These are phyloP conservation scores for Leccinum aurantiacum DNA, from an alignment of 768 basidiomycete genomes.

Conservation along the genomic window DNA sequence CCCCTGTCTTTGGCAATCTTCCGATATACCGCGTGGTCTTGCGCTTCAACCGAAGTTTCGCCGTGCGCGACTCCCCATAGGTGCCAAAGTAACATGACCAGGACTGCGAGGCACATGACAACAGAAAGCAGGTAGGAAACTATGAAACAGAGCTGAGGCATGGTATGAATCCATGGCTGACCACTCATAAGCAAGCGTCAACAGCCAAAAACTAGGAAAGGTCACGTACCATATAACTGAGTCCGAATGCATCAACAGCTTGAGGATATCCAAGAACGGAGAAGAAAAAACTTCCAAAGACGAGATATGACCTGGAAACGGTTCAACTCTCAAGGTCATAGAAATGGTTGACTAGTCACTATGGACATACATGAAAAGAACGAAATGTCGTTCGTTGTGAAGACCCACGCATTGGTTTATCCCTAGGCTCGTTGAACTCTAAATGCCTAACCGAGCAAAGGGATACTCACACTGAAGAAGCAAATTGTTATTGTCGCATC, in stretches of 20 bases:
- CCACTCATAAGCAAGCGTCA: neutral
- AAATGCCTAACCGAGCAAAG: neutral
- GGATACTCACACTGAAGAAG: constrained; percentile 39
- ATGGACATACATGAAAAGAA: constrained; percentile 81
- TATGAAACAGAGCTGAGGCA: constrained; percentile 70
- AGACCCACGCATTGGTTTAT: constrained; percentile 97
- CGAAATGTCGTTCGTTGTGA: constrained; percentile 93
- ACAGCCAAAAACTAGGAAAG: neutral
- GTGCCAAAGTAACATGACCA: constrained; percentile 72
- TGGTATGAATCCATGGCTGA: constrained; percentile 54
- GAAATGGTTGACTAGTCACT: neutral
- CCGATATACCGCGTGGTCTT: constrained; percentile 81
- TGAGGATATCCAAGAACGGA: constrained; percentile 61
- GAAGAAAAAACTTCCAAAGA: constrained; percentile 64
- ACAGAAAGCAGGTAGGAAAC: constrained; percentile 72
- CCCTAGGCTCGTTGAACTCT: constrained; percentile 49
- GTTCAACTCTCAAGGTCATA: neutral
- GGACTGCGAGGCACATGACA: constrained; percentile 74
- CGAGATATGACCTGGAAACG: constrained; percentile 69
- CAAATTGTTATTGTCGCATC: neutral
- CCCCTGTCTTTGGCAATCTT: constrained; percentile 65
- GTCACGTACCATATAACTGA: constrained; percentile 43
- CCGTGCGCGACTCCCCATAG: constrained; percentile 67
- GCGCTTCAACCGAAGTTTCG: constrained; percentile 88
- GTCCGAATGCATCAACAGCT: constrained; percentile 58